Conservation (phyloP, 148 eudicot genomes). For the Fallopia convolvulus region DNA sequence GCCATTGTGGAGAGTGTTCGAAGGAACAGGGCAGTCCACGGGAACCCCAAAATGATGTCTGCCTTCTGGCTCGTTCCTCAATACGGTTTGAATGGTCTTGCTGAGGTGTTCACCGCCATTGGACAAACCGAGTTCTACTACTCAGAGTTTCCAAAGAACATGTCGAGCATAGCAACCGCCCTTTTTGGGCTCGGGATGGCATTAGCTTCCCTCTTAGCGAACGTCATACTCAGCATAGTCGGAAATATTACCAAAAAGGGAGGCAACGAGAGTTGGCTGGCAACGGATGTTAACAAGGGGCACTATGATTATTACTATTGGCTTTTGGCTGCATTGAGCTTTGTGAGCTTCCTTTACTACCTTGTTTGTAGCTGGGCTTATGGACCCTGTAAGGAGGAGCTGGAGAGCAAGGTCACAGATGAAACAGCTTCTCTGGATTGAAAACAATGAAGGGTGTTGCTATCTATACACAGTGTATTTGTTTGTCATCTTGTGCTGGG, state of each 20-base stretch:
- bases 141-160: conserved; percentile 71
- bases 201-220: conserved; percentile 53
- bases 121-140: conserved; percentile 78
- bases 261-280: conserved; percentile 60
- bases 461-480: neutral
- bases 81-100: conserved; percentile 45
- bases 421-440: neutral
- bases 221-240: conserved; percentile 38
- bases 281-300: conserved; percentile 56
- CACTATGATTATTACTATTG: conserved; percentile 70
- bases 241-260: conserved; percentile 28
- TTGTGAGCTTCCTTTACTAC: conserved; percentile 49
- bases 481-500: neutral
- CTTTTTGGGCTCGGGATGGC: conserved; percentile 50
- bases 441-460: neutral
- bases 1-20: conserved; percentile 55
- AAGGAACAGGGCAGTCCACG: conserved; percentile 28
- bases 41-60: conserved; percentile 33
- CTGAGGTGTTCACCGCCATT: conserved; percentile 66
- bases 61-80: conserved; percentile 70
- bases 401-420: conserved; percentile 16
- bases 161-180: conserved; percentile 70
- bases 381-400: conserved; percentile 50
- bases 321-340: conserved; percentile 49
- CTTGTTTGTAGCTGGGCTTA: conserved; percentile 57